Percentiles rank a stretch among this genome's conserved stretches.
Evolutionary conservation across 768 basidiomycete species (phyloP).

Genomic region (Tubosaeta sp.): DNA sequence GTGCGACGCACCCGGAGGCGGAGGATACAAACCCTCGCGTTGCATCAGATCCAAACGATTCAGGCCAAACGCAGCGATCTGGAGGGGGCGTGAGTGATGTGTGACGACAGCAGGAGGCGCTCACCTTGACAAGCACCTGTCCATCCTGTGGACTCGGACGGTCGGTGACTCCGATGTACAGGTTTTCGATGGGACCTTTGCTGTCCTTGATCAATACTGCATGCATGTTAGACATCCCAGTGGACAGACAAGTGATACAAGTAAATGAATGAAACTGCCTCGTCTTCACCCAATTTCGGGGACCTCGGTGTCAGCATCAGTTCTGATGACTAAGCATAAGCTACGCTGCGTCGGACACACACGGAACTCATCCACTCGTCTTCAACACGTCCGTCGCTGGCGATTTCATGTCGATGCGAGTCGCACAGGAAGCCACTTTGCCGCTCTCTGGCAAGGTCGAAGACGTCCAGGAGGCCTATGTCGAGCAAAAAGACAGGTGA

Average conservation of each 20-base stretch:
- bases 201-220: slow-evolving; percentile 76
- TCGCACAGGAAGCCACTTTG: slow-evolving; percentile 10
- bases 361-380: slow-evolving; percentile 2
- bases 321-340: slow-evolving; percentile 16
- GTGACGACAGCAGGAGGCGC: slow-evolving; percentile 9
- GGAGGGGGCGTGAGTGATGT: slow-evolving; percentile 1
- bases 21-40: slow-evolving; percentile 67
- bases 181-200: slow-evolving; percentile 69
- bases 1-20: slow-evolving; percentile 68
- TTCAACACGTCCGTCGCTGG: slow-evolving; percentile 1
- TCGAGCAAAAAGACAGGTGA: slow-evolving; percentile 73
- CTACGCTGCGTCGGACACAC: neutral
- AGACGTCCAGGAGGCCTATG: slow-evolving; percentile 72
- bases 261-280: too few species aligned
- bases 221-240: slow-evolving; percentile 48
- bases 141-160: slow-evolving; percentile 54
- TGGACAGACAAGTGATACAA: too few species aligned
- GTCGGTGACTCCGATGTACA: slow-evolving; percentile 70
- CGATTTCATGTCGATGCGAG: slow-evolving; percentile 12
- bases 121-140: slow-evolving; percentile 78
- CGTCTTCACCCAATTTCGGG: neutral
- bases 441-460: slow-evolving; percentile 42
- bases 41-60: slow-evolving; percentile 84
- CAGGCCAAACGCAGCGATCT: slow-evolving; percentile 83
- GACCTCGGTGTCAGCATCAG: neutral